phyloP scores from a whole-genome alignment of 495 filamentous ascomycete genomes.

The Amphirosellinia nigrospora region DNA sequence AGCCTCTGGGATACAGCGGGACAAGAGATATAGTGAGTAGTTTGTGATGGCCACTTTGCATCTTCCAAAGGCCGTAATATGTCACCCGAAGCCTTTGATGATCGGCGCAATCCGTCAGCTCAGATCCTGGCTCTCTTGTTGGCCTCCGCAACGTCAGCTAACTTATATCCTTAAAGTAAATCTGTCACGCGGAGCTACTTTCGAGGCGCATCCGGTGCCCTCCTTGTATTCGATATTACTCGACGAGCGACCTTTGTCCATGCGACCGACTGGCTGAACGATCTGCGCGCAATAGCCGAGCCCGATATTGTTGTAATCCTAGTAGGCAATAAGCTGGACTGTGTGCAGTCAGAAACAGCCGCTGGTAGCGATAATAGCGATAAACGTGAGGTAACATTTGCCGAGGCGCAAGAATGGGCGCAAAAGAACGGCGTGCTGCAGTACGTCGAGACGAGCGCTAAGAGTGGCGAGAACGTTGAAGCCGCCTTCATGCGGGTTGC shows the following conservation, averaged over 20 bases:
- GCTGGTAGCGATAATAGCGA: conserved; percentile 61
- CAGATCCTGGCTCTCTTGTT: neutral
- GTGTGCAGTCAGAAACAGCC: conserved; percentile 57
- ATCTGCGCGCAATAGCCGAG: conserved; percentile 90
- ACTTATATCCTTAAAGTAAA: conserved; percentile 50
- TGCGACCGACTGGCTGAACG: conserved; percentile 88
- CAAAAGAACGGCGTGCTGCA: conserved; percentile 77
- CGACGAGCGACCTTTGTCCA: conserved; percentile 82
- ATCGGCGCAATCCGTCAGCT: neutral
- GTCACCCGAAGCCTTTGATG: neutral
- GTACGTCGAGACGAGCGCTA: conserved; percentile 96
- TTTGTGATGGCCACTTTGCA: conserved; percentile 16
- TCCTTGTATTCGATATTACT: conserved; percentile 95
- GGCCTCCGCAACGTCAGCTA: conserved; percentile 10
- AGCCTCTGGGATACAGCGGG: conserved; percentile 94
- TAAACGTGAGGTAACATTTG: conserved; percentile 74
- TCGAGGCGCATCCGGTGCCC: conserved; percentile 86
- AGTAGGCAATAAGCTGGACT: conserved; percentile 92
- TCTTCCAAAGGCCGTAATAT: neutral
- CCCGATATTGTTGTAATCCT: conserved; percentile 91
- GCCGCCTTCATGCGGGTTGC: conserved; percentile 90
- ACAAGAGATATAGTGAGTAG: conserved; percentile 71
- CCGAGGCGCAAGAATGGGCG: conserved; percentile 91
- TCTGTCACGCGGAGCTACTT: conserved; percentile 96
- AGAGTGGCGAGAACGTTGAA: conserved; percentile 92